phyloP scores from a whole-genome alignment of 176 grass and related monocot species.

The Raddia distichophylla region DNA sequence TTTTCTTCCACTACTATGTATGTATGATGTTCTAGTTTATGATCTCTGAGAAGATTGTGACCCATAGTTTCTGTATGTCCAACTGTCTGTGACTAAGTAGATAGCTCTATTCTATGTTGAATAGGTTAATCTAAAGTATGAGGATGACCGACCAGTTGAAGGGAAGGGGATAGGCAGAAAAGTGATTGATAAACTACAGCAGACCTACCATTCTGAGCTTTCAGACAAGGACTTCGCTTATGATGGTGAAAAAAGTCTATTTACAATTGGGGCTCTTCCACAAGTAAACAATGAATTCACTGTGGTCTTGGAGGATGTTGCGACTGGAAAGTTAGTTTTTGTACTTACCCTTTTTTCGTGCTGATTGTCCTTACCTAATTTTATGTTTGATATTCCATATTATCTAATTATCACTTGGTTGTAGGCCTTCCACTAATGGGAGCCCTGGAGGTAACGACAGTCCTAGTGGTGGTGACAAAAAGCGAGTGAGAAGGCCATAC shows the following conservation, averaged over 20 bases:
- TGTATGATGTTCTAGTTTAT: slow-evolving; percentile 23
- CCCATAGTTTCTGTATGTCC: slow-evolving; percentile 9
- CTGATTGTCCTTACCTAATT: neutral
- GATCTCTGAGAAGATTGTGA: neutral
- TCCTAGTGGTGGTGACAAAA: slow-evolving; percentile 56
- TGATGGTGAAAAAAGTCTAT: slow-evolving; percentile 69
- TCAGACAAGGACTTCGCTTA: slow-evolving; percentile 68
- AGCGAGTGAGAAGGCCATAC: slow-evolving; percentile 44
- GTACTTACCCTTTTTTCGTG: neutral
- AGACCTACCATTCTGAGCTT: slow-evolving; percentile 52
- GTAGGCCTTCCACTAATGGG: slow-evolving; percentile 57
- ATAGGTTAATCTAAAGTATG: slow-evolving; percentile 70
- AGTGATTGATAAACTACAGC: slow-evolving; percentile 67
- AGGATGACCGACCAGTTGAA: slow-evolving; percentile 55
- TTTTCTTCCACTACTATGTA: slow-evolving; percentile 88
- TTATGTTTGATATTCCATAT: neutral
- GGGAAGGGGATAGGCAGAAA: slow-evolving; percentile 64
- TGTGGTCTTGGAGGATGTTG: slow-evolving; percentile 55
- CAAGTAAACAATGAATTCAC: slow-evolving; percentile 64
- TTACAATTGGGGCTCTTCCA: slow-evolving; percentile 62
- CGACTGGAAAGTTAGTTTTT: slow-evolving; percentile 51
- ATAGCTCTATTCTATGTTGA: neutral
- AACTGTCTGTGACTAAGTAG: neutral
- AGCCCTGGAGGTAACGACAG: slow-evolving; percentile 48
- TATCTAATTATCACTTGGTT: slow-evolving; percentile 5